Evolutionary conservation across 73 alveolate genomes (phyloP), one percentile per base, ranked within the genome.

Genomic region (Stentor roeselii): DNA sequence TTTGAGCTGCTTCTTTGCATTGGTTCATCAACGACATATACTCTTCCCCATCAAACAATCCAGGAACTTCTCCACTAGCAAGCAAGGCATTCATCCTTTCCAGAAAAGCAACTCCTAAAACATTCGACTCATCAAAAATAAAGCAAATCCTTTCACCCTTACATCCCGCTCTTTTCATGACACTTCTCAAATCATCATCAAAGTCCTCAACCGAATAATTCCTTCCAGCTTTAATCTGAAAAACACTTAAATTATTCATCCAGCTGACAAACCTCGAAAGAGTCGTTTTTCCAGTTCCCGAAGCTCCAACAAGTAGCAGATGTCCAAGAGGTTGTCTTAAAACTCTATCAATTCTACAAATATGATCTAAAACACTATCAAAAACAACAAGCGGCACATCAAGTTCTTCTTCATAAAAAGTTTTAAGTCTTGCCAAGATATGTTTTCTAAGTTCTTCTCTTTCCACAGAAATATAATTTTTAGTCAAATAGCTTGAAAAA

Each of bases 11-110:
- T 88, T 95, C 99, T 90, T 93, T 97, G 60, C 97, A 90, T 59
- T 74, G 85, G 86, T 96, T 94, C 83, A 98, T 97, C 61, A 98
- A 90, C 38, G 99, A 95, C 86, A 96, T 95, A 89, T 96, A 97
- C 87, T 98, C 99, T 85, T 98, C 99, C 3, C 99, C 99, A 78
- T 98, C 99, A 84, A 98, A 98, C 59, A 98, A 95, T 37, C 99
- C 99, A 60, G 99, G 99, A 59, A 98, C 99, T 84, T 98, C 99
- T 36, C 99, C 99, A 60, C 99, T 92, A 42, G 99, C 99, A 35
- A 98, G 93, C 74, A 98, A 89, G 3, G 99, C 99, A 87, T 98
- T 98, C 99, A 98, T 98, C 78, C 99, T 92, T 91, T 98, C 99
- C 86, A 98, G 87, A 95, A 98, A 98, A 3, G 99, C 99, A 32